phyloP scores from a whole-genome alignment of 2,329 filamentous ascomycete species.

The Blumeria graminis region DNA sequence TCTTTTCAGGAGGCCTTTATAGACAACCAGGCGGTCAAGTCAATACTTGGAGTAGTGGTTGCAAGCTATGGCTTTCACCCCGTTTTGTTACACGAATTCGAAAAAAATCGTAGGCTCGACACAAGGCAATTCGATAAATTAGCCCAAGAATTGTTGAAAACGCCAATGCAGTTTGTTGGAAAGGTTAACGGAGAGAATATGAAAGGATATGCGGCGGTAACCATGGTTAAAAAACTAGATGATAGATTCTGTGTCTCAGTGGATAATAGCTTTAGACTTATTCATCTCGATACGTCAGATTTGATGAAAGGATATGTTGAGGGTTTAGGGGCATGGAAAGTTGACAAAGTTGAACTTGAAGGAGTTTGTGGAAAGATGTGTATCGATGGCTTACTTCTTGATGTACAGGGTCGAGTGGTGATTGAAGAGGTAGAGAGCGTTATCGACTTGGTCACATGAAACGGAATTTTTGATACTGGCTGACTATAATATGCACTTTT shows the following conservation, averaged over 20 bases:
- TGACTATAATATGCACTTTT: too few relatives aligned
- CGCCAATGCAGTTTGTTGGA: slow-evolving; percentile 31
- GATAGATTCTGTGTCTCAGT: background rate
- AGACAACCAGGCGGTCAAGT: slow-evolving; percentile 8
- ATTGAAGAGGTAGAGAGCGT: background rate
- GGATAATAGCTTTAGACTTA: background rate
- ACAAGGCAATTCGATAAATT: slow-evolving; percentile 64
- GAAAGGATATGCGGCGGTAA: slow-evolving; percentile 1
- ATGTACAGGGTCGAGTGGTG: background rate
- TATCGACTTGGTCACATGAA: background rate
- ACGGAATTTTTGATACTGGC: too few relatives aligned
- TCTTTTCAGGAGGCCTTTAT: slow-evolving; percentile 25
- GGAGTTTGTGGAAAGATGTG: background rate
- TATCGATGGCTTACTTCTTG: background rate
- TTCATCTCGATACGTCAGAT: background rate
- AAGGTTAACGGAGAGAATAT: slow-evolving; percentile 17
- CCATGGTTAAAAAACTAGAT: slow-evolving; percentile 1
- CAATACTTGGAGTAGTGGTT: slow-evolving; percentile 54
- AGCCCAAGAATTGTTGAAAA: slow-evolving; percentile 45
- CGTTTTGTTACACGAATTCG: slow-evolving; percentile 70
- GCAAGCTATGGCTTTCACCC: slow-evolving; percentile 81
- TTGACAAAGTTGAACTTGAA: background rate
- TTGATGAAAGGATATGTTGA: background rate
- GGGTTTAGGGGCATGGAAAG: background rate
- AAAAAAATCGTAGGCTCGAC: slow-evolving; percentile 61